Evolutionary conservation across 2,329 filamentous ascomycete species (phyloP), one percentile per base, ranked within the genome.

Genomic region (Cyclaneusma minus): DNA sequence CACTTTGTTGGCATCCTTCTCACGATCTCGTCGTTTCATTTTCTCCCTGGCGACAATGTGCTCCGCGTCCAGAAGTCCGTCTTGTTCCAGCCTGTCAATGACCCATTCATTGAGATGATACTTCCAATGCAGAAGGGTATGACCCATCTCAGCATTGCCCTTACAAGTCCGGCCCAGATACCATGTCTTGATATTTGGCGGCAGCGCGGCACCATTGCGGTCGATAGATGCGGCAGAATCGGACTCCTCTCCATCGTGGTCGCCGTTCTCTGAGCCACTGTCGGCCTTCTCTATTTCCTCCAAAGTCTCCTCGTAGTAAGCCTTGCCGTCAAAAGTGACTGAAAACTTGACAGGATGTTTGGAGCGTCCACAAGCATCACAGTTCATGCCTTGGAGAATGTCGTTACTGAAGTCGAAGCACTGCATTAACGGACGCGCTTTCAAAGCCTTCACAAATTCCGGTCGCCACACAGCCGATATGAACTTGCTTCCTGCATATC

Each of bases 111-210:
- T 74, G n/a, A 87, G 65, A 23, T 72, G 66, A 32, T 66, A 68
- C 30, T 75, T 74, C 81, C 81, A 85, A 50, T 89, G 81, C 4
- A 70, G 62, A 3, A 87, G 59, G 1, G 62, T 64, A 42, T 87
- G 80, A 0, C 77, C 74, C 20, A 73, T 73, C 35, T 70, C 59
- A 1, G 80, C 78, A 36, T 75, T 76, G 16, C 54, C 51, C 41
- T 62, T 66, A 53, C 72, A 79, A 32, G 62, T 41, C 55, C 54
- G 55, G 35, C 69, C 69, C 3, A 68, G 47, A 31, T 58, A 60
- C 48, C 63, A 74, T 14, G 54, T 52, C 3, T 38, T 55, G 11
- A 51, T 46, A 22, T 54, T 51, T 2, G 55, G 43, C 1, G 58
- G 53, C 4, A 72, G 36, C 7, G 44, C 22, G 24, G 56, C 48